Evolutionary conservation across 1,284 basidiomycete species (phyloP).

Genomic region (Golubevia pallescens): DNA sequence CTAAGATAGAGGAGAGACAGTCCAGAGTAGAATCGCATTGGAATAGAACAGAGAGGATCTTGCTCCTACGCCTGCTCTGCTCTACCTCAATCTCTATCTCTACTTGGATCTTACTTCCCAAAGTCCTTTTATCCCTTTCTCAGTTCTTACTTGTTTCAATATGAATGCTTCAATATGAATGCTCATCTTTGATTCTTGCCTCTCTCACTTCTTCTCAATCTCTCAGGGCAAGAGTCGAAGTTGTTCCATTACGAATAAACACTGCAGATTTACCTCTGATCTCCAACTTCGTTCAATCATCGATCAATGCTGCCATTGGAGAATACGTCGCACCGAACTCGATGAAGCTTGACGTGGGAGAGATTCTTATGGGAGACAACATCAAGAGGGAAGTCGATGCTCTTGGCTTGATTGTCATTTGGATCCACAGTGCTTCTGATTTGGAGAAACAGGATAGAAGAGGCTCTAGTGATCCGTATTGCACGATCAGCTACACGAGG

Average conservation of each 20-base stretch:
- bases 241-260: conserved; percentile 34
- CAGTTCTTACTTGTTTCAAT: too few relatives aligned
- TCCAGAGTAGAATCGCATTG: too few relatives aligned
- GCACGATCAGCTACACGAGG: conserved; percentile 27
- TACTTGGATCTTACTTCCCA: too few relatives aligned
- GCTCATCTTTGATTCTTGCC: too few relatives aligned
- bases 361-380: conserved; percentile 39
- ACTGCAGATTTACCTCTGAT: conserved; percentile 30
- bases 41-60: too few relatives aligned
- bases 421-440: conserved; percentile 30
- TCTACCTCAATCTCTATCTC: too few relatives aligned
- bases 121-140: too few relatives aligned
- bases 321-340: conserved; percentile 39
- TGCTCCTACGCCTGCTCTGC: too few relatives aligned
- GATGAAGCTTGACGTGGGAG: conserved; percentile 36
- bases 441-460: conserved; percentile 34
- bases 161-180: too few relatives aligned
- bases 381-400: conserved; percentile 41
- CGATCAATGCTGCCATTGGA: conserved; percentile 36
- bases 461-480: conserved; percentile 37
- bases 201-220: too few relatives aligned
- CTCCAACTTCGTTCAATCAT: conserved; percentile 34
- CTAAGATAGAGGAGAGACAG: too few relatives aligned
- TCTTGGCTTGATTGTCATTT: conserved; percentile 33
- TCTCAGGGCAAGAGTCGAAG: conserved; percentile 24